phyloP scores from a whole-genome alignment of 352 stramenopile species.

The Phytopythium kandeliae region DNA sequence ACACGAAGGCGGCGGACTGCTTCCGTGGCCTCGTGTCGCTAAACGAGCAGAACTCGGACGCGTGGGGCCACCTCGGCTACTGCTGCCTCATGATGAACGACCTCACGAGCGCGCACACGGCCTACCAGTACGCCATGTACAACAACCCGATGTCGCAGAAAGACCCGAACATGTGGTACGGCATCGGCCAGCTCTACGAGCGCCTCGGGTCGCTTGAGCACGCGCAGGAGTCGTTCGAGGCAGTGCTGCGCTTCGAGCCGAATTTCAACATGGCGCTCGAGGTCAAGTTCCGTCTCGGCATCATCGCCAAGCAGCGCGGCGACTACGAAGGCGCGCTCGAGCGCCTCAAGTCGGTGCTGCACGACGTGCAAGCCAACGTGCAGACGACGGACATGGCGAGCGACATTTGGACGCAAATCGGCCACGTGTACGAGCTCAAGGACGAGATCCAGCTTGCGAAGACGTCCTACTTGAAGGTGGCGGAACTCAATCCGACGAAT shows the following conservation, averaged over 20 bases:
- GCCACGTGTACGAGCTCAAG: slow-evolving; percentile 85
- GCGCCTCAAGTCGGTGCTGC: slow-evolving; percentile 75
- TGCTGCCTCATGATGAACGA: slow-evolving; percentile 90
- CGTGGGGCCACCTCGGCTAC: slow-evolving; percentile 81
- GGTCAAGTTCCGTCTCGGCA: slow-evolving; percentile 82
- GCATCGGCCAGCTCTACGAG: slow-evolving; percentile 84
- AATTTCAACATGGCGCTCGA: slow-evolving; percentile 87
- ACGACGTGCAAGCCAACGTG: slow-evolving; percentile 75
- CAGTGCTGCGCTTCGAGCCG: slow-evolving; percentile 77
- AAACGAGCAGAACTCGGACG: slow-evolving; percentile 82
- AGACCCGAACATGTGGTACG: slow-evolving; percentile 86
- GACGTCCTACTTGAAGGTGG: slow-evolving; percentile 83
- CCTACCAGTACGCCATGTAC: slow-evolving; percentile 88
- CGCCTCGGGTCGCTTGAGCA: slow-evolving; percentile 78
- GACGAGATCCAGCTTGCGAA: slow-evolving; percentile 82
- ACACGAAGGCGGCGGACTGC: slow-evolving; percentile 83
- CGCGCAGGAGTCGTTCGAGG: slow-evolving; percentile 82
- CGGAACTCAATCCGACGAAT: slow-evolving; percentile 79
- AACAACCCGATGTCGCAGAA: slow-evolving; percentile 87
- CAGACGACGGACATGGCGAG: slow-evolving; percentile 82
- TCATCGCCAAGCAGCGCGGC: slow-evolving; percentile 80
- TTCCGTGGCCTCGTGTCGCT: slow-evolving; percentile 81
- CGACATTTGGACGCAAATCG: slow-evolving; percentile 86
- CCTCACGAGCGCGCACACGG: slow-evolving; percentile 80
- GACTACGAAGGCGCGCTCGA: slow-evolving; percentile 80